Base-by-base conservation (phyloP, 345 rosid genomes). In the Eucalyptus lansdowneana region DNA sequence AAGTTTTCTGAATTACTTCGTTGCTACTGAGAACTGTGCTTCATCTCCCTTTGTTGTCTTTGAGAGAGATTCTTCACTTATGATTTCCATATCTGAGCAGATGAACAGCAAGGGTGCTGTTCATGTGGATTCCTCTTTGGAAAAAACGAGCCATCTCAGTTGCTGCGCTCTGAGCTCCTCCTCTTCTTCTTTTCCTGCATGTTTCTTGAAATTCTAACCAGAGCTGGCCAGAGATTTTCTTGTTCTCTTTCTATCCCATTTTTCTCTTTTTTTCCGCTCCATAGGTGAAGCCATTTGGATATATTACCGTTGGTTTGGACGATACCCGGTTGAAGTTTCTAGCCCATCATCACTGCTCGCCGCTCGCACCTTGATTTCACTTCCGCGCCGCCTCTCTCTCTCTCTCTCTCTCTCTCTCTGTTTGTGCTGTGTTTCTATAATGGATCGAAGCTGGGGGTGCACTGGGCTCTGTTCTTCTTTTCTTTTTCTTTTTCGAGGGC, bases 301-400 rank as follows among this genome's bases (percentile, higher is more conserved):
- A 19, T 53, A 22, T 53, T 53, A 53, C 58, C 58, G 24, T 53
- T 53, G 58, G 58, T 53, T 53, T 53, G 58, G 58, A 53, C 5
- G 4, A 53, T 21, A 22, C 58, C 58, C 25, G 58, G 58, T 53
- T 53, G 58, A 53, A 53, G 58, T 53, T 53, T 53, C 24, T 53
- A 53, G 5, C 9, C 58, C 58, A 53, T 53, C 58, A 53, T 53
- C 58, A 53, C 24, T 53, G 24, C 56, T 53, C 25, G 24, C 11
- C 56, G 56, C 58, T 53, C 5, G 58, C 58, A 19, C 58, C 58
- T 53, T 53, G 24, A 53, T 21, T 53, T 53, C 25, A 53, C 24
- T 89, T 92, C 10, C 95, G n/a, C 90, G 80, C 91, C 93, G 51
- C 51, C 69, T 50, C 21, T 53, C 24, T 53, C 21, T 50, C 17